Conservation (phyloP, 768 basidiomycete species). For the Calocybe gangraenosa region DNA sequence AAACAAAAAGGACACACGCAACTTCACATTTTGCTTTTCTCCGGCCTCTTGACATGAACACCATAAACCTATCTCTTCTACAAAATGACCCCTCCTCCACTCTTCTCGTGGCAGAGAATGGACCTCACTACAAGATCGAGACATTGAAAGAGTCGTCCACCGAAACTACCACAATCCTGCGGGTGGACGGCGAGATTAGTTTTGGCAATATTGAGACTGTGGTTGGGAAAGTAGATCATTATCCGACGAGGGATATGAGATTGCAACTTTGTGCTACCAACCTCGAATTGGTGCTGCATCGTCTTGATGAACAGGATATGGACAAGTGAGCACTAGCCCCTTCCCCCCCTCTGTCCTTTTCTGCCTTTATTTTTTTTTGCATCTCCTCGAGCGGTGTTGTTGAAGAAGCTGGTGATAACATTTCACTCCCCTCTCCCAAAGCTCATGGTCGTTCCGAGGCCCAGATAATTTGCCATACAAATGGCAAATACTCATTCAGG, state of each 20-base stretch:
- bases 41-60: background rate
- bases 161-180: conserved; percentile 23
- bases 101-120: conserved; percentile 28
- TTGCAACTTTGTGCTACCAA: conserved; percentile 20
- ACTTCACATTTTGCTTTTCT: too few species aligned
- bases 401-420: too few species aligned
- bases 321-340: conserved; percentile 18
- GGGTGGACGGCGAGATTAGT: conserved; percentile 23
- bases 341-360: too few species aligned
- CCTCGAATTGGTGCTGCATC: conserved; percentile 14
- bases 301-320: conserved; percentile 2
- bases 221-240: conserved; percentile 27
- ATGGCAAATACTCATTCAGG: conserved; percentile 35
- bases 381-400: background rate
- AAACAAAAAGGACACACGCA: too few species aligned
- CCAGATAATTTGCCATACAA: conserved; percentile 30
- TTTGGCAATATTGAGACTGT: conserved; percentile 28
- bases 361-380: too few species aligned
- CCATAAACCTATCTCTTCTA: conserved; percentile 30
- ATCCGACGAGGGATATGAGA: conserved; percentile 18
- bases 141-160: conserved; percentile 18
- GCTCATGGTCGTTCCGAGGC: conserved; percentile 33
- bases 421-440: conserved; percentile 10
- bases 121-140: conserved; percentile 28
- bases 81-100: conserved; percentile 37